Evolutionary conservation across 129 eudicot species (phyloP), one percentile per base, ranked within the genome.

Genomic region (Glebionis coronaria): DNA sequence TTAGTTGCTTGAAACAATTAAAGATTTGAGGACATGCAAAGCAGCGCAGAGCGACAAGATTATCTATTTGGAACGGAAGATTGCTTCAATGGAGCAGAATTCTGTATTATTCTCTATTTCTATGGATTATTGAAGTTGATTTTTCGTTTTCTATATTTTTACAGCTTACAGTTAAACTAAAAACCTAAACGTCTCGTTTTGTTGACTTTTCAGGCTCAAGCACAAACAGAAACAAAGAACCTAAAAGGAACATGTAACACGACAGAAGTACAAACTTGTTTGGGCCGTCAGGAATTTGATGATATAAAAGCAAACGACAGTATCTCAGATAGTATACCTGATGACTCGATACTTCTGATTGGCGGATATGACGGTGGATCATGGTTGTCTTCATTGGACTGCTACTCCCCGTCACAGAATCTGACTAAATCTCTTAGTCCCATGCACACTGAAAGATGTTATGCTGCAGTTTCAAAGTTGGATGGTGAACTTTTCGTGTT

Each of bases 361-460:
- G 97, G 97, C 15, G 96, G 97, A 59, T 83, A 74, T 81, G 90
- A 91, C 78, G 97, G 97, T 38, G 19, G 2, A 28, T 76, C 80
- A 20, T 88, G 85, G 86, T 73, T 81, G 56, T 79, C 93, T 46
- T 67, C 90, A 53, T 44, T 91, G 40, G 83, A 85, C 15, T 73
- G 78, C 47, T 91, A 85, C 78, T 81, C 82, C 31, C 87, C 96
- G 12, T 64, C 83, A 47, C 72, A 56, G 13, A 86, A 77, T 67
- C 56, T 69, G 25, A 60, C 74, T 35, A 79, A 61, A 69, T 65
- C 94, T 29, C 85, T 81, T 35, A 50, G 58, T 66, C 90, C 90
- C 44, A 87, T 91, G 90, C 67, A 68, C 68, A 57, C 73, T 44
- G 76, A 49, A 55, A 83, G 96, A 29, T 58, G 87, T 35, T 78